Evolutionary conservation across 768 basidiomycete species (phyloP).

Genomic region (Termitomyces sp.): DNA sequence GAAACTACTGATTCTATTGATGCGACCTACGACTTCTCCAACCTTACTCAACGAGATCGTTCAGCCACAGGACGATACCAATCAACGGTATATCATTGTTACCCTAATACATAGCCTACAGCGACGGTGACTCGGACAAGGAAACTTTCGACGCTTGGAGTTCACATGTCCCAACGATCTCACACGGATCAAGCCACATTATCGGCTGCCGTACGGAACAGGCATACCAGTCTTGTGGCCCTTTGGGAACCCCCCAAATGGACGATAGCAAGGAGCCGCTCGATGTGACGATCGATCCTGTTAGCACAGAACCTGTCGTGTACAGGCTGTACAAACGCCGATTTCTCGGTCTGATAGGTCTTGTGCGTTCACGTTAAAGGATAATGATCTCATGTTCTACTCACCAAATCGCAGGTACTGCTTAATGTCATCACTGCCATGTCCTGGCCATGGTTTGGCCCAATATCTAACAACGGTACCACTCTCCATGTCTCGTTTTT

Average conservation of each 20-base stretch:
- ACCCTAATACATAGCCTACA: neutral
- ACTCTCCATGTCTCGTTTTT: neutral
- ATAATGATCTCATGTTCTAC: neutral
- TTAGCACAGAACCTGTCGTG: conserved; percentile 5
- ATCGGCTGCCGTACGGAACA: no score
- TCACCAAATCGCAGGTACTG: conserved; percentile 42
- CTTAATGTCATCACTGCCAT: conserved; percentile 64
- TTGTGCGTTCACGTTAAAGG: conserved; percentile 41
- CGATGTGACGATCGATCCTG: neutral
- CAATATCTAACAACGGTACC: conserved; percentile 70
- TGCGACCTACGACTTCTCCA: neutral
- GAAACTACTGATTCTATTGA: no score
- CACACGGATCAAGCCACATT: neutral
- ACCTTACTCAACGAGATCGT: neutral
- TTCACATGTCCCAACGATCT: neutral
- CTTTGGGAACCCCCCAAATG: neutral
- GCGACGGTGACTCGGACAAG: neutral
- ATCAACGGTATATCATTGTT: neutral
- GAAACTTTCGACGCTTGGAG: neutral
- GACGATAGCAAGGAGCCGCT: conserved; percentile 2
- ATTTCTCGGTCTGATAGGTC: conserved; percentile 61
- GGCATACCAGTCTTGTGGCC: neutral
- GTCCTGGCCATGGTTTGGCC: conserved; percentile 83
- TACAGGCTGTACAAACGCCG: conserved; percentile 73
- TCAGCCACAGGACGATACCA: neutral